Conservation (phyloP, 148 eudicot species). For the Chenopodium quinoa region DNA sequence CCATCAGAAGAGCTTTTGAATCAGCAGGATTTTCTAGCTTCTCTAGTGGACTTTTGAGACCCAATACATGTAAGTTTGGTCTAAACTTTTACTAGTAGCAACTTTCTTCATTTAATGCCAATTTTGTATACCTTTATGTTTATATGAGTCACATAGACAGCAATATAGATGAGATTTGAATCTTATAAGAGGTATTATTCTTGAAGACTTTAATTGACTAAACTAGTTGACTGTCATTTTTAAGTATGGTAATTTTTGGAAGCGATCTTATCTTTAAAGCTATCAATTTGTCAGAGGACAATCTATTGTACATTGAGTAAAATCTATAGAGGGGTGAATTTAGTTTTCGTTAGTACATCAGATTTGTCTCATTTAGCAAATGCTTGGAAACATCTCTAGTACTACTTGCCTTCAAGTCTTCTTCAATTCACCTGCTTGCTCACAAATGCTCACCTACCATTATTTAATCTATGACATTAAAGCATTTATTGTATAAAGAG, state of each 20-base stretch:
- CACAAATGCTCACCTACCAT: slow-evolving; percentile 9
- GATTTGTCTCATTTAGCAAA: background rate
- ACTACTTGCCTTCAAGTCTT: background rate
- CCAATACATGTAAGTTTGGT: slow-evolving; percentile 56
- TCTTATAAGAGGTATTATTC: too few relatives aligned
- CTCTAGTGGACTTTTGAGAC: slow-evolving; percentile 42
- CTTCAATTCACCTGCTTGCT: slow-evolving; percentile 3
- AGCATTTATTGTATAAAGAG: slow-evolving; percentile 4
- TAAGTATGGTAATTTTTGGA: background rate
- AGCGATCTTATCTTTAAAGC: background rate
- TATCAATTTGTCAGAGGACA: background rate
- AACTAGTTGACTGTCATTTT: too few relatives aligned
- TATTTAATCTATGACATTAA: background rate
- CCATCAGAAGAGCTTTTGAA: slow-evolving; percentile 57
- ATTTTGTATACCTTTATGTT: background rate
- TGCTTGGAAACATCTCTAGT: background rate
- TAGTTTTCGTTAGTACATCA: background rate
- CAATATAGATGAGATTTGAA: too few relatives aligned
- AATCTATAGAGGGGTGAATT: background rate
- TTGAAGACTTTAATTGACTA: too few relatives aligned
- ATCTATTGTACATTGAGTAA: background rate
- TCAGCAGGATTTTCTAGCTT: slow-evolving; percentile 51
- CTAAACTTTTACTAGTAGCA: background rate
- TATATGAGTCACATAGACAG: too few relatives aligned
- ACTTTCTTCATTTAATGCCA: background rate